These are phyloP conservation scores for Chenopodium suecicum DNA, from an alignment of 148 eudicot genomes.

Conservation along the genomic window DNA sequence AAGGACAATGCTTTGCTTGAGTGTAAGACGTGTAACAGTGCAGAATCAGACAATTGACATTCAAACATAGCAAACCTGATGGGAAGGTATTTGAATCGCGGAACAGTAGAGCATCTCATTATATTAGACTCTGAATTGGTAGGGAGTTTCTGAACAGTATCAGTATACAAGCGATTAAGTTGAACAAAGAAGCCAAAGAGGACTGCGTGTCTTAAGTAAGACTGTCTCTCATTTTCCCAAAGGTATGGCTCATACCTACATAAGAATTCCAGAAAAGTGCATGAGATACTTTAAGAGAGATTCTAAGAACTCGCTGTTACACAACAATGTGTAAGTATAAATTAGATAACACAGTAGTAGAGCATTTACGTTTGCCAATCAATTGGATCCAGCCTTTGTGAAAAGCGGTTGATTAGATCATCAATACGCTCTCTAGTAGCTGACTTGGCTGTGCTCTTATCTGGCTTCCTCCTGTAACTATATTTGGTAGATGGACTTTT, in stretches of 20 bases:
- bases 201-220: constrained; percentile 88
- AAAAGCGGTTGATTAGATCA: constrained; percentile 53
- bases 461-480: constrained; percentile 73
- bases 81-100: constrained; percentile 96
- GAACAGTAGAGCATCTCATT: constrained; percentile 86
- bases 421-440: constrained; percentile 55
- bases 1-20: background rate
- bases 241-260: constrained; percentile 90
- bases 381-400: constrained; percentile 89
- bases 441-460: constrained; percentile 53
- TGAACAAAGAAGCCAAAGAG: constrained; percentile 98
- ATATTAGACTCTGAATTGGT: constrained; percentile 84
- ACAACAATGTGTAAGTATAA: background rate
- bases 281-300: background rate
- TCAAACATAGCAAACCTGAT: constrained; percentile 57
- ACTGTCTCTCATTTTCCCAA: constrained; percentile 97
- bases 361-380: constrained; percentile 92
- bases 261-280: background rate
- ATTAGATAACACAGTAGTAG: background rate
- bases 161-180: constrained; percentile 76
- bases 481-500: constrained; percentile 46
- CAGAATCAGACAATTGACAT: background rate
- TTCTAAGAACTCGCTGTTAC: background rate
- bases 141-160: constrained; percentile 74
- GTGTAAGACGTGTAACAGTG: background rate